Base-by-base conservation (phyloP, 805 yeast species). In the Tetrapisispora namnaoensis region DNA sequence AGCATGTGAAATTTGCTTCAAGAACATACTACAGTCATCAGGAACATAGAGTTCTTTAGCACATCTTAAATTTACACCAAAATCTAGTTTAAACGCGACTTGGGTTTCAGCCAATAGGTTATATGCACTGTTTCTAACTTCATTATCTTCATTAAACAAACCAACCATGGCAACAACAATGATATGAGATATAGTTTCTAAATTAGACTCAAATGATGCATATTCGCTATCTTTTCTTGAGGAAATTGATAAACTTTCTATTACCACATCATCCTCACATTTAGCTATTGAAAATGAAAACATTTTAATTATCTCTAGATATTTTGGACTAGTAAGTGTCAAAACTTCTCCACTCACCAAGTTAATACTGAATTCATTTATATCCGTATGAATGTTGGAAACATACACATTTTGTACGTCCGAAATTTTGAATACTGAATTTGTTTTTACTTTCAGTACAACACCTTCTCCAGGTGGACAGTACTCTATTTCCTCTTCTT, bases 31-130 rank as follows among this genome's bases (percentile, higher is more conserved):
- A 42, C 80, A 76, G 54, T 83, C 83, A 36, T 77, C 73, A 1
- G 95, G 95, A 55, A 85, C 80, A 16, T 80, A 76, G 20, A 82
- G 74, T 28, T 77, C 83, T 8, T 75, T 74, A 1, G 85, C 75
- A 41, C 74, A 74, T 16, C 72, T 75, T 22, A 79, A 68, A 2
- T 74, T 72, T 30, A 78, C 71, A 0, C 86, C 90, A 53, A 80
- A 73, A 40, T 79, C 77, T 34, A 86, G 61, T 14, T 76, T 71
- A 61, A 81, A 83, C 20, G 80, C 73, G 2, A 71, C 67, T n/a
- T 81, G 78, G 32, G 85, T 66, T 0, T 84, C 76, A 1, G 83
- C 77, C 51, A 86, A 68, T 8, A 88, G 67, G 35, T 76, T 70
- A 52, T 82, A 83, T 0, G 93, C 78, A 8, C 86, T 73, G 13